phyloP scores from a whole-genome alignment of 1,284 basidiomycete genomes.

The Cerioporus squamosus region DNA sequence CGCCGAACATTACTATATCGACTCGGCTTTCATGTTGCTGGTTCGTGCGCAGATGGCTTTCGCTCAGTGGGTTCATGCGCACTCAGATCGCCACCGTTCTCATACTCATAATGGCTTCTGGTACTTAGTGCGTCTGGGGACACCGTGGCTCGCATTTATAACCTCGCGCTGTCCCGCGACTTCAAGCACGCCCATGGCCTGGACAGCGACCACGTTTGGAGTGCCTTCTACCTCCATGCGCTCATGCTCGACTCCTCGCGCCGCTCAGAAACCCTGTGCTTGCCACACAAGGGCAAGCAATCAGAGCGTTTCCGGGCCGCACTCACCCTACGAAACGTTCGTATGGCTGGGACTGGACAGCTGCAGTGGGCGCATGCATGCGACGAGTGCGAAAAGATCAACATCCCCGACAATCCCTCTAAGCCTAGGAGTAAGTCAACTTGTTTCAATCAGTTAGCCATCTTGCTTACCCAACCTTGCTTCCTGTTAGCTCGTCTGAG shows the following conservation, averaged over 20 bases:
- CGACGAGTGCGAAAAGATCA: conserved; percentile 26
- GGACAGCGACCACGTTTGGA: not conserved
- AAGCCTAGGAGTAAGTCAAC: not conserved
- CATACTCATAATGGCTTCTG: too few relatives aligned
- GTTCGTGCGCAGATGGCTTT: too few relatives aligned
- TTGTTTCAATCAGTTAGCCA: too few relatives aligned
- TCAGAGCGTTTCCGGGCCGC: not conserved
- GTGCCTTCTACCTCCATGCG: not conserved
- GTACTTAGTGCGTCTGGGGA: too few relatives aligned
- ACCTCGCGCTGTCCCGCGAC: too few relatives aligned
- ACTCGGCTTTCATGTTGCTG: too few relatives aligned
- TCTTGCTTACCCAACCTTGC: too few relatives aligned
- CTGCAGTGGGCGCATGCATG: conserved; percentile 32
- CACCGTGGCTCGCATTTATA: too few relatives aligned
- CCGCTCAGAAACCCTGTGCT: not conserved
- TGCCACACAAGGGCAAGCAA: conserved; percentile 23
- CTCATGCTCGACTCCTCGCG: not conserved
- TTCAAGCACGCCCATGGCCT: too few relatives aligned
- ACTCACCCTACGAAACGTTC: not conserved
- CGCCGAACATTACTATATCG: too few relatives aligned
- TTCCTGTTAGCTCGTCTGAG: conserved; percentile 19
- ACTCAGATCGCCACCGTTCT: too few relatives aligned
- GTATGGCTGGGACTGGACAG: conserved; percentile 24
- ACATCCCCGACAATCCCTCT: conserved; percentile 10
- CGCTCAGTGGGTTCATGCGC: too few relatives aligned